These are phyloP conservation scores for Rhizomucor pusillus DNA, from an alignment of 371 early-diverging fungal species.

Conservation along the genomic window DNA sequence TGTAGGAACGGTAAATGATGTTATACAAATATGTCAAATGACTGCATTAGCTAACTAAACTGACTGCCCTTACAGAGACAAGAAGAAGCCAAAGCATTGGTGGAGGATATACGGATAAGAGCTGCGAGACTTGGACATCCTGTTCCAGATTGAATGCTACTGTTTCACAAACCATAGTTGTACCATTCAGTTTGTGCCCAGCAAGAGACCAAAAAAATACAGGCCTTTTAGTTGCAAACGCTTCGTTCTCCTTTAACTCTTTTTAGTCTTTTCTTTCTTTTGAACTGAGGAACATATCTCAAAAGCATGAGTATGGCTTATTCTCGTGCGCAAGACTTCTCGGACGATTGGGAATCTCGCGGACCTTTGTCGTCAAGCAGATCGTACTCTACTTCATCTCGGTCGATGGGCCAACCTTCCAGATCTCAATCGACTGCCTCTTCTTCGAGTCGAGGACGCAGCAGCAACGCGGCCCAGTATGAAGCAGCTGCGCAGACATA, in stretches of 20 bases:
- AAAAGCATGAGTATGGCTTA: conserved; percentile 21
- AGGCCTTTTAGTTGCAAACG: not conserved
- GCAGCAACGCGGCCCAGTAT: conserved; percentile 21
- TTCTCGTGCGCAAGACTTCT: conserved; percentile 29
- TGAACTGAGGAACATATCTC: not conserved
- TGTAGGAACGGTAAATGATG: conserved; percentile 34
- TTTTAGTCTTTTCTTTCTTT: conserved; percentile 6
- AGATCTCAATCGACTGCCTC: conserved; percentile 39
- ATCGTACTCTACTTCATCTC: conserved; percentile 23
- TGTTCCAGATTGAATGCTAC: no score
- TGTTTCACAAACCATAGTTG: no score
- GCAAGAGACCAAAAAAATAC: not conserved
- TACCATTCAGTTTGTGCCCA: not conserved
- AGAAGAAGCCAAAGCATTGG: conserved; percentile 42
- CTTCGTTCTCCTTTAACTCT: not conserved
- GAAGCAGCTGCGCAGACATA: conserved; percentile 40
- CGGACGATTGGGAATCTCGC: conserved; percentile 33
- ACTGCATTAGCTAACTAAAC: not conserved
- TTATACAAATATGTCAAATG: not conserved
- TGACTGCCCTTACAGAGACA: conserved; percentile 29
- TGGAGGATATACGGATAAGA: conserved; percentile 33
- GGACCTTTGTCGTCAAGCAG: conserved; percentile 17
- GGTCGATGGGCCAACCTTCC: conserved; percentile 24
- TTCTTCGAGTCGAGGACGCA: conserved; percentile 23
- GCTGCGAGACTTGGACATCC: not conserved